Evolutionary conservation across 2,329 filamentous ascomycete genomes (phyloP), one percentile per base, ranked within the genome.

Genomic region (Penicillium rolfsii): DNA sequence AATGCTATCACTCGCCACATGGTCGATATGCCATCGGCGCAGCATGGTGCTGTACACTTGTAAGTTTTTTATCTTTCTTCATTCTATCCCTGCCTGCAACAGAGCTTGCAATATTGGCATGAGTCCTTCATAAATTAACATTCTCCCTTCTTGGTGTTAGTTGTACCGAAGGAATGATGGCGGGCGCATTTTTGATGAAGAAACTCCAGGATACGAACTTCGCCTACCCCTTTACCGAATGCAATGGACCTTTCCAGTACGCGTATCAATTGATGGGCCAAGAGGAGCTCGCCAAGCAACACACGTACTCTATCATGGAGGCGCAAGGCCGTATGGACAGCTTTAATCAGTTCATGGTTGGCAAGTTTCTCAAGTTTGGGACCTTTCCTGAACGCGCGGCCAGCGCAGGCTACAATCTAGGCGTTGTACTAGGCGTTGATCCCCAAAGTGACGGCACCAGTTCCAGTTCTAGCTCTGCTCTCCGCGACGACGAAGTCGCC

Each of bases 281-380:
- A 16, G 54, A 70, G 0, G 55, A 67, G 1, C 67, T 76, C 2
- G 67, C 71, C 2, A 56, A 68, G 1, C 58, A 74, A 46, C 75
- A 78, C 56, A 74, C 74, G 0, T 78, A 77, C 49, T 68, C 70
- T 0, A 77, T 77, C 4, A 77, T 78, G 74, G 68, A 71, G 12
- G 61, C 58, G 1, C 69, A 74, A 57, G 72, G 71, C n/a, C 74
- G 76, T 4, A 76, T 78, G 71, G 70, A 71, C 24, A 77, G 75
- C 53, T 78, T 78, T 52, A 77, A 77, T 35, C 58, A 63, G n/a
- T 77, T 78, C 61, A 77, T 77, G 76, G 70, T 71, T 2, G 74
- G 75, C 53, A 77, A 77, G 54, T 77, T 77, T 36, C 64, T 71
- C 30, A 76, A 73, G 28, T 70, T 70, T n/a, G 67, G 68, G 5